phyloP scores from a whole-genome alignment of 805 yeast species.

The Cyberlindnera veronae region DNA sequence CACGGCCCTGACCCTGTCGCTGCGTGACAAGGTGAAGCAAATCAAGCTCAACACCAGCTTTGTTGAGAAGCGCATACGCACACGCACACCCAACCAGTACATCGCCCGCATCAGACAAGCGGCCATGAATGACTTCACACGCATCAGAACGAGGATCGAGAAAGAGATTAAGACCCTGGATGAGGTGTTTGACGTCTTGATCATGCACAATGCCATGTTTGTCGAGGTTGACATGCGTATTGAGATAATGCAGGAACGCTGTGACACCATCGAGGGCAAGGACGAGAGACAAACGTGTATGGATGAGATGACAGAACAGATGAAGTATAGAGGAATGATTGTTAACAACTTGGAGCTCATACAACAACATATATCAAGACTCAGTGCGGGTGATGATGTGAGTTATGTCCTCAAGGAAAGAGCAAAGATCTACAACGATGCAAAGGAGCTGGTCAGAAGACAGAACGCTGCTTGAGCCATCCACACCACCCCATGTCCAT shows the following conservation, averaged over 20 bases:
- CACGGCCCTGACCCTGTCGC: constrained; percentile 8
- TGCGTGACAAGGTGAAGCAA: constrained; percentile 23
- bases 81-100: constrained; percentile 18
- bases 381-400: constrained; percentile 22
- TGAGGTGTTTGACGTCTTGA: constrained; percentile 9
- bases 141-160: constrained; percentile 14
- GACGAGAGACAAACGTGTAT: background rate
- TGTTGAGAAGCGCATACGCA: constrained; percentile 17
- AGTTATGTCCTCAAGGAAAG: constrained; percentile 28
- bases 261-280: background rate
- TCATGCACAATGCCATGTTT: constrained; percentile 14
- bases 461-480: too few species aligned
- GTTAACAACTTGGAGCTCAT: constrained; percentile 18
- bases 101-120: constrained; percentile 19
- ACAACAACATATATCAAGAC: constrained; percentile 8
- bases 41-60: constrained; percentile 20
- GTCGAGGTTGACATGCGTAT: background rate
- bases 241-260: background rate
- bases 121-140: constrained; percentile 18
- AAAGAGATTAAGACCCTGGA: constrained; percentile 10
- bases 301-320: constrained; percentile 5
- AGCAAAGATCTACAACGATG: constrained; percentile 28
- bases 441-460: constrained; percentile 24
- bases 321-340: constrained; percentile 4
- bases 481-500: too few species aligned